Percentiles rank a stretch among this genome's conserved stretches.
phyloP scores from a whole-genome alignment of 2,329 filamentous ascomycete genomes.

The Colletotrichum spaethianum region DNA sequence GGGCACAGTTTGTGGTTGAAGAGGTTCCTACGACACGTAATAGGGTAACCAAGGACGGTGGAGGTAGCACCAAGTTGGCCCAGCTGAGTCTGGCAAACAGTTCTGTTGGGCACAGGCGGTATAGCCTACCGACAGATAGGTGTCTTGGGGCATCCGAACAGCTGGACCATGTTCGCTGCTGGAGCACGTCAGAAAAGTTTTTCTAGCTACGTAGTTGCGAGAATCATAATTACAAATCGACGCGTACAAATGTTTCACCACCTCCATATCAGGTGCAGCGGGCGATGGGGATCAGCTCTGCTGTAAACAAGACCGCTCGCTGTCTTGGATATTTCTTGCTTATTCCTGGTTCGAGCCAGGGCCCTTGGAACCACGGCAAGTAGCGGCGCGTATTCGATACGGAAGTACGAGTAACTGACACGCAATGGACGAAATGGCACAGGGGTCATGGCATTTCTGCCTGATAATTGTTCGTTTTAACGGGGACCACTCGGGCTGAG shows the following conservation, averaged over 20 bases:
- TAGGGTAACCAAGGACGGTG: neutral
- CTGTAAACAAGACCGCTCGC: neutral
- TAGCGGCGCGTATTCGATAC: slow-evolving; percentile 1
- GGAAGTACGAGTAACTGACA: neutral
- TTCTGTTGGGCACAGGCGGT: slow-evolving; percentile 4
- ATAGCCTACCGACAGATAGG: neutral
- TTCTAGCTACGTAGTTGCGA: slow-evolving; percentile 13
- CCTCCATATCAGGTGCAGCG: neutral
- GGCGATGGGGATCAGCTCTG: too few relatives aligned
- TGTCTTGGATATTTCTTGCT: neutral
- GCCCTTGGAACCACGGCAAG: neutral
- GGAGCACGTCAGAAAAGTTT: neutral
- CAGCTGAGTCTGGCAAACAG: slow-evolving; percentile 13
- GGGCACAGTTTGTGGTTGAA: slow-evolving; percentile 12
- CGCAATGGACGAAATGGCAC: neutral
- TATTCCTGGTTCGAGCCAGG: slow-evolving; percentile 3
- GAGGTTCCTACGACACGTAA: slow-evolving; percentile 10
- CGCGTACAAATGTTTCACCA: slow-evolving; percentile 23
- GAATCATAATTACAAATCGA: slow-evolving; percentile 12
- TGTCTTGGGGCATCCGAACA: slow-evolving; percentile 4
- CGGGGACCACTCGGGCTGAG: neutral
- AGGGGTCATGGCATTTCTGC: neutral
- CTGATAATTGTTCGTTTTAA: neutral
- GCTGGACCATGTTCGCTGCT: neutral
- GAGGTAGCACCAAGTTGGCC: slow-evolving; percentile 13